These are phyloP conservation scores for Stevia rebaudiana DNA, from an alignment of 140 eudicot species.

Conservation along the genomic window DNA sequence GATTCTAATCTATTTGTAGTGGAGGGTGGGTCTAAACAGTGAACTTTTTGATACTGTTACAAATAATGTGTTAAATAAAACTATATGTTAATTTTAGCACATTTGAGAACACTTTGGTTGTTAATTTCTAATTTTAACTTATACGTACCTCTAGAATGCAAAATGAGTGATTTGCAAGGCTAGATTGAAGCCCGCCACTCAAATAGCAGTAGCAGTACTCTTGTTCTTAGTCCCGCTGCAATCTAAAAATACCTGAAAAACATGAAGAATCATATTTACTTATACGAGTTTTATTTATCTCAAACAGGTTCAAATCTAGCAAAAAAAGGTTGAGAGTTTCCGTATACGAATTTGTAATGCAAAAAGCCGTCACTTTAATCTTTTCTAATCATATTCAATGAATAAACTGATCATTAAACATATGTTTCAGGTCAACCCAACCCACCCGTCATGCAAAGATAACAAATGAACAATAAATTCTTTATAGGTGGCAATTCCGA, in stretches of 20 bases:
- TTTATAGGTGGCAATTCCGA: background rate
- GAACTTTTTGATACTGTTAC: background rate
- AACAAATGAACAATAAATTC: too few relatives aligned
- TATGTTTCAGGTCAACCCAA: background rate
- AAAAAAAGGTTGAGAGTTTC: too few relatives aligned
- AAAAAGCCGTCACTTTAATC: too few relatives aligned
- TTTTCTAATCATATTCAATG: background rate
- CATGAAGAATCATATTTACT: background rate
- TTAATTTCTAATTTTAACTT: too few relatives aligned
- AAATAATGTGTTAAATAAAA: too few relatives aligned
- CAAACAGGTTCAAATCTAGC: background rate
- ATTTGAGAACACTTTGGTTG: too few relatives aligned
- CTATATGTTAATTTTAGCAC: too few relatives aligned
- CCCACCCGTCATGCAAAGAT: too few relatives aligned
- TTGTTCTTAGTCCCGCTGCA: conserved; percentile 96
- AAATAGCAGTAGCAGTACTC: conserved; percentile 85
- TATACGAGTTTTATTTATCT: background rate
- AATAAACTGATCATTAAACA: background rate
- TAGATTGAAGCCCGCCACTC: conserved; percentile 91
- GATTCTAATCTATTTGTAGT: conserved; percentile 10
- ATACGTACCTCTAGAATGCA: conserved; percentile 79
- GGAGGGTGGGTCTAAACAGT: background rate
- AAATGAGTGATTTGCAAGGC: conserved; percentile 78
- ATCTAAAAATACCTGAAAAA: conserved; percentile 60
- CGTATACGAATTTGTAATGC: too few relatives aligned